Evolutionary conservation across 257 asterid species (phyloP).

Genomic region (Thymus quinquecostatus): DNA sequence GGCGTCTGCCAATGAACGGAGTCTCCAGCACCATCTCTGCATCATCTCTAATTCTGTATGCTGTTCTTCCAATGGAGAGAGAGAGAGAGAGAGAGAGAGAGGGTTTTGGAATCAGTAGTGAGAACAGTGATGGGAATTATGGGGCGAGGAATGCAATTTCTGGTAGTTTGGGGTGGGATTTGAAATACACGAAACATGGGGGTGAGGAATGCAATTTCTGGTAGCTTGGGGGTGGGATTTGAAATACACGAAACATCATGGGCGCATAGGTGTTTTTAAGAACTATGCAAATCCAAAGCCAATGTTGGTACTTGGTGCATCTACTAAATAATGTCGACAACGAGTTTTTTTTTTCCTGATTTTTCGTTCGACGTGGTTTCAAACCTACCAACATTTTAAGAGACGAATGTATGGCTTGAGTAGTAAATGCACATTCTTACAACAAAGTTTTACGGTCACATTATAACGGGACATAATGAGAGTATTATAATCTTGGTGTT

Average conservation of each 20-base stretch:
- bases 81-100: background rate
- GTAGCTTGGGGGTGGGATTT: constrained; percentile 9
- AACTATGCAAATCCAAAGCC: too few species aligned
- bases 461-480: too few species aligned
- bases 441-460: too few species aligned
- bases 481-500: too few species aligned
- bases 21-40: constrained; percentile 46
- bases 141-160: background rate
- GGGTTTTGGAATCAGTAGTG: constrained; percentile 14
- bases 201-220: background rate
- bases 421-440: too few species aligned
- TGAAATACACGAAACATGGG: background rate
- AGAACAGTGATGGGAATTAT: constrained; percentile 4
- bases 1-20: constrained; percentile 39
- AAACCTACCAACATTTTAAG: too few species aligned
- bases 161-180: background rate
- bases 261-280: too few species aligned
- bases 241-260: background rate
- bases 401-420: too few species aligned
- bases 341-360: too few species aligned
- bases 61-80: background rate
- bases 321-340: too few species aligned
- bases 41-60: constrained; percentile 13
- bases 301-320: too few species aligned
- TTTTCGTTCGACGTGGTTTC: too few species aligned